Evolutionary conservation across 148 eudicot species (phyloP), one percentile per base, ranked within the genome.

Genomic region (Cornus suecica): DNA sequence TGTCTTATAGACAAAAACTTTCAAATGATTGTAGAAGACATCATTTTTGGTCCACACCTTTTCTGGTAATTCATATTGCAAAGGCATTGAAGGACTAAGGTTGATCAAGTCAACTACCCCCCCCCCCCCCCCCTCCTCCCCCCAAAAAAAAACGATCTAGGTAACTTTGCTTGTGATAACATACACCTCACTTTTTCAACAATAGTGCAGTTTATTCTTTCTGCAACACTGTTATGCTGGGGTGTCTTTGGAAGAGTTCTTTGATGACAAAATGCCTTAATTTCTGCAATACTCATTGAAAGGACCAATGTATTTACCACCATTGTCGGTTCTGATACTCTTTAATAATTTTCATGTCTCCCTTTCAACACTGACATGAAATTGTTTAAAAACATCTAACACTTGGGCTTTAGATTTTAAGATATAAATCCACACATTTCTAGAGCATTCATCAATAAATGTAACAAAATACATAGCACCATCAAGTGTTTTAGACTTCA

Each of bases 381-480:
- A 78, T n/a, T 71, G 58, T 58, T 75, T 75, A 65, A 82, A 82
- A 27, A 42, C 58, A 4, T 64, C 30, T 3, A 70, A 18, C 1
- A 74, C 70, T 13, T 54, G 76, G 2, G 75, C 77, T 67, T 74
- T 78, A 4, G 54, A 16, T 64, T 75, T 79, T 45, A 83, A 51
- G 16, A 54, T 4, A 63, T 14, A 71, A 3, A 25, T 41, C 76
- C 79, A 82, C 42, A 74, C 63, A 37, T 82, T 82, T 41, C 73
- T n/a, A 10, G 69, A 70, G 15, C 52, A 48, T 65, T 74, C 75
- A 34, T 78, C 56, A 63, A 74, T 74, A 28, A 78, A 78, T 3
- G 79, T 74, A 3, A 82, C 69, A 74, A 78, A 82, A 26, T 70
- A 78, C 0, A 22, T 10, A 0, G 56, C 71, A 66, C 84, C 78